Percentiles rank a stretch among this genome's conserved stretches.
Evolutionary conservation across 805 yeast genomes (phyloP).

Genomic region (Metschnikowia shivogae): DNA sequence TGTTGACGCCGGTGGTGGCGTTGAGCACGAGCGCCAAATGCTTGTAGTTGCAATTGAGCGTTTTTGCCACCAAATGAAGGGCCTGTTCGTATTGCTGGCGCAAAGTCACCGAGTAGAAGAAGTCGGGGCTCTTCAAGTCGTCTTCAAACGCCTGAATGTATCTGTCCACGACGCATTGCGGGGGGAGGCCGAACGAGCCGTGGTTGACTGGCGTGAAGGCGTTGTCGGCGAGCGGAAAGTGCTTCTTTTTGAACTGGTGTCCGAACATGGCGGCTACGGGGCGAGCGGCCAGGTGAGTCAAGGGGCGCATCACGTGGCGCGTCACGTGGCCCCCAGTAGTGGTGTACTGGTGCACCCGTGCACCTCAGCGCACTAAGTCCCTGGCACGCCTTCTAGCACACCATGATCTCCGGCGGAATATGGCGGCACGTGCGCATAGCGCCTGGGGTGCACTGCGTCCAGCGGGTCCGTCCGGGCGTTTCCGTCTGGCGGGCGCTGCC

Average conservation of each 20-base stretch:
- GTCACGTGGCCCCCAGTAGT: too few relatives aligned
- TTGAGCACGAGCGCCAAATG: constrained; percentile 53
- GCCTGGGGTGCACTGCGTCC: background rate
- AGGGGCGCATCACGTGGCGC: too few relatives aligned
- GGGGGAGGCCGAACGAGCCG: constrained; percentile 61
- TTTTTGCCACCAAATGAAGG: constrained; percentile 31
- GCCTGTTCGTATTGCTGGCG: constrained; percentile 28
- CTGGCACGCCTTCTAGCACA: background rate
- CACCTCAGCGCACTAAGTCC: background rate
- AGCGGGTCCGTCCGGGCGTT: background rate
- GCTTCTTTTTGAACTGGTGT: constrained; percentile 41
- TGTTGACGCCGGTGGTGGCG: constrained; percentile 59
- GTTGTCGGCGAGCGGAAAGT: constrained; percentile 42
- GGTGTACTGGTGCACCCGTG: background rate
- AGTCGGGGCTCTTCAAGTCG: constrained; percentile 45
- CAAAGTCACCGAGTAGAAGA: constrained; percentile 30
- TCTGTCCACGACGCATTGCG: constrained; percentile 36
- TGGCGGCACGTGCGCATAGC: background rate
- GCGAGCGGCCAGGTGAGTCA: too few relatives aligned
- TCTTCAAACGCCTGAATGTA: constrained; percentile 9
- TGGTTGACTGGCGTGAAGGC: constrained; percentile 51
- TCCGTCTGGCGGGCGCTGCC: background rate
- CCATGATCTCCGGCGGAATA: background rate
- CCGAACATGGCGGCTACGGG: constrained; percentile 40
- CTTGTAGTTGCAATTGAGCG: constrained; percentile 45